phyloP scores from a whole-genome alignment of 1,284 basidiomycete genomes.

The Apiotrichum akiyoshidainum region DNA sequence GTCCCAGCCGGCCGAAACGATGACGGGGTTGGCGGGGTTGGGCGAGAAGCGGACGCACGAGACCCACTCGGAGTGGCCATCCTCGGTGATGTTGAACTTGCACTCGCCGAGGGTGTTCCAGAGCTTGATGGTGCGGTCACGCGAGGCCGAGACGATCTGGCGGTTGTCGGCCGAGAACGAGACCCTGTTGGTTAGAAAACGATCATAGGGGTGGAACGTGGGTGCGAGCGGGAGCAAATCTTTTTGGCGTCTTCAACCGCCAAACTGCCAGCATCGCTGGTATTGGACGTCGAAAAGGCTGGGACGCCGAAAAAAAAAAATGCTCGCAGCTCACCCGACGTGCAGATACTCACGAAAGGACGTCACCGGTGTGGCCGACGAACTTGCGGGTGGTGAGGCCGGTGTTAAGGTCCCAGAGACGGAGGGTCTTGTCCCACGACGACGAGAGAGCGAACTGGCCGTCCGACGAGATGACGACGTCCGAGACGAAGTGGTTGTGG shows the following conservation, averaged over 20 bases:
- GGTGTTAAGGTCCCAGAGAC: slow-evolving; percentile 98
- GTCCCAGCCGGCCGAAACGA: slow-evolving; percentile 99
- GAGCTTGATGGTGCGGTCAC: slow-evolving; percentile 97
- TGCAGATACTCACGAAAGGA: slow-evolving; percentile 63
- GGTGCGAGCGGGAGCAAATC: slow-evolving; percentile 3
- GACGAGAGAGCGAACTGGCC: slow-evolving; percentile 99
- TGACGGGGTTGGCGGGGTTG: slow-evolving; percentile 95
- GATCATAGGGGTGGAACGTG: no score
- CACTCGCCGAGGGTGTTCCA: slow-evolving; percentile 99
- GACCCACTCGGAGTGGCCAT: slow-evolving; percentile 97
- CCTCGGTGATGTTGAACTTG: slow-evolving; percentile 99
- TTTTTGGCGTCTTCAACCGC: not conserved
- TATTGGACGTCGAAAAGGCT: not conserved
- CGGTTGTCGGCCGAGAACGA: slow-evolving; percentile 97
- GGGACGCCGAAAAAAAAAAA: no score
- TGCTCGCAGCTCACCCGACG: not conserved
- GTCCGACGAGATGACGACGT: slow-evolving; percentile 97
- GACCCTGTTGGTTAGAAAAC: slow-evolving; percentile 54
- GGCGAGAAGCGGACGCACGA: slow-evolving; percentile 99
- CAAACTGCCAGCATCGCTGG: not conserved
- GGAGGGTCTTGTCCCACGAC: slow-evolving; percentile 99
- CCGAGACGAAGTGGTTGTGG: slow-evolving; percentile 99
- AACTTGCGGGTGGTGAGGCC: slow-evolving; percentile 92
- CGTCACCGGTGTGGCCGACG: slow-evolving; percentile 96
- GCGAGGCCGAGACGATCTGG: slow-evolving; percentile 97